Evolutionary conservation across 371 early-diverging fungal genomes (phyloP).

Genomic region (Fennellomyces sp.): DNA sequence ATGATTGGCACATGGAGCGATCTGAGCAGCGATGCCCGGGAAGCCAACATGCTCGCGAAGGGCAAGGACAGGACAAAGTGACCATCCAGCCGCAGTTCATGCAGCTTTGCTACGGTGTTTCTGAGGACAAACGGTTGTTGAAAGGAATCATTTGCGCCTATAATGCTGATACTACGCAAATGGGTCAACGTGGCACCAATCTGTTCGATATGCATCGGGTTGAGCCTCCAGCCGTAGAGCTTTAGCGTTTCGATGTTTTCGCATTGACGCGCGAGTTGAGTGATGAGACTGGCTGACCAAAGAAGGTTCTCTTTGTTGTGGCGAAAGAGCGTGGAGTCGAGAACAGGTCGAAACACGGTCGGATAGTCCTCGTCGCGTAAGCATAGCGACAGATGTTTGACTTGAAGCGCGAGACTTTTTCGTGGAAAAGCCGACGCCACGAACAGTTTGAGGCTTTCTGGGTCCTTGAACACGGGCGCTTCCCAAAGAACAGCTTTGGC

Average conservation of each 20-base stretch:
- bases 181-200: constrained; percentile 12
- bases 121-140: constrained; percentile 15
- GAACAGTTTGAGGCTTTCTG: constrained; percentile 25
- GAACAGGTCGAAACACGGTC: constrained; percentile 23
- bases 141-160: constrained; percentile 22
- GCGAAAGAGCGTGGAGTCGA: constrained; percentile 16
- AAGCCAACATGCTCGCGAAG: constrained; percentile 18
- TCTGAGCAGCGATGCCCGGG: constrained; percentile 11
- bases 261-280: constrained; percentile 23
- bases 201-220: constrained; percentile 20
- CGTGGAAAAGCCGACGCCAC: not conserved
- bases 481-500: constrained; percentile 42
- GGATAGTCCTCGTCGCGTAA: constrained; percentile 15
- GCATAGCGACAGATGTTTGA: constrained; percentile 25
- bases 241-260: constrained; percentile 31
- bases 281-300: constrained; percentile 16
- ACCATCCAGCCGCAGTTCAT: constrained; percentile 27
- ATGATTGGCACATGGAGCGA: constrained; percentile 27
- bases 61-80: constrained; percentile 11
- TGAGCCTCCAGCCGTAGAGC: constrained; percentile 43
- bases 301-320: constrained; percentile 15
- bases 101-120: constrained; percentile 20
- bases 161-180: constrained; percentile 20
- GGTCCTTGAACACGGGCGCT: constrained; percentile 24
- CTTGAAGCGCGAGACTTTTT: constrained; percentile 27